Conservation (phyloP, 202 grass and related monocot species). For the Bolboschoenoplectus hybrid region DNA sequence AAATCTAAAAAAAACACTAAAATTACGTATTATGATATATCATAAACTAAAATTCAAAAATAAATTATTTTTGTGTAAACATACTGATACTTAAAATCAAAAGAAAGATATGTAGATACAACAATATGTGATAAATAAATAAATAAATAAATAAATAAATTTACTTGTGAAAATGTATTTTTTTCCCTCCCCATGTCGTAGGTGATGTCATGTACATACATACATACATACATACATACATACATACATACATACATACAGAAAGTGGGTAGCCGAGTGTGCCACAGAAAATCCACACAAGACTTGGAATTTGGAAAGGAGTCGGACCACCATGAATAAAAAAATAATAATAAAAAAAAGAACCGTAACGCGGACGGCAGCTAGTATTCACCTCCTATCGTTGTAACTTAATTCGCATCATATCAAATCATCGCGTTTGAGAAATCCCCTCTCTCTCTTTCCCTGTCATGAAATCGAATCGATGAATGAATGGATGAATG, state of each 20-base stretch:
- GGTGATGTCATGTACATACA: too few species aligned
- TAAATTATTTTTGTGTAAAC: not conserved
- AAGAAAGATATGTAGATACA: not conserved
- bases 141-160: not conserved
- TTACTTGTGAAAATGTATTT: too few species aligned
- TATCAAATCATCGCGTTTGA: too few species aligned
- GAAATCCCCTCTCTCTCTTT: too few species aligned
- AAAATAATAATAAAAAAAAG: not conserved
- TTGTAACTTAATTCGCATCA: too few species aligned
- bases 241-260: too few species aligned
- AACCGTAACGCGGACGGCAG: constrained; percentile 30
- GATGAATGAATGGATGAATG: not conserved
- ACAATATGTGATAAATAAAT: not conserved
- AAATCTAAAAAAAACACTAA: not conserved
- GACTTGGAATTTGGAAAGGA: not conserved
- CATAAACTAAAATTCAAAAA: not conserved
- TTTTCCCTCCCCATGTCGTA: too few species aligned
- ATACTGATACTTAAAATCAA: not conserved
- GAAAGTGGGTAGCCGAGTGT: not conserved
- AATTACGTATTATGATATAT: not conserved
- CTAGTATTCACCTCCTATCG: not conserved
- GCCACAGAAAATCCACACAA: constrained; percentile 7
- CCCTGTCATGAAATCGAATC: too few species aligned
- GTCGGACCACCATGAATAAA: not conserved
- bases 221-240: too few species aligned